phyloP scores from a whole-genome alignment of 2,329 filamentous ascomycete species.

The Fusarium ambrosium region DNA sequence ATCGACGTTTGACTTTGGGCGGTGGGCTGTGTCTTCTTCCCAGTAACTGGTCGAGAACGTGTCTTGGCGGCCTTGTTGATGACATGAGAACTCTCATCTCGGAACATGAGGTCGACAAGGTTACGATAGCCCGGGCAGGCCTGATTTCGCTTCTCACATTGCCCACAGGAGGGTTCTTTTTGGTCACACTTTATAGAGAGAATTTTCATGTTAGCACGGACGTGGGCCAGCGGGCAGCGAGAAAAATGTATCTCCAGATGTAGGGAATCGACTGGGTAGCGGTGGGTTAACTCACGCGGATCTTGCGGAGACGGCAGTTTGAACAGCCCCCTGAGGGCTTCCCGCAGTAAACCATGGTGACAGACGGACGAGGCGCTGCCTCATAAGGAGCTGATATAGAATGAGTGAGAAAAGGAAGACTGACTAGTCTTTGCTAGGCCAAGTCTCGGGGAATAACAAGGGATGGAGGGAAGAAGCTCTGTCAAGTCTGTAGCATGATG shows the following conservation, averaged over 20 bases:
- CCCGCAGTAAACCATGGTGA: constrained; percentile 68
- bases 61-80: constrained; percentile 63
- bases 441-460: constrained; percentile 6
- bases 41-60: constrained; percentile 42
- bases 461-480: constrained; percentile 17
- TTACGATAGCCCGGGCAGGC: constrained; percentile 69
- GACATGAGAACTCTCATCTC: constrained; percentile 69
- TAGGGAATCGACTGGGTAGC: not conserved
- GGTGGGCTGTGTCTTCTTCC: constrained; percentile 41
- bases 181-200: constrained; percentile 63
- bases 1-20: constrained; percentile 30
- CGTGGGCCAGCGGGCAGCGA: not conserved
- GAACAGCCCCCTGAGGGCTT: constrained; percentile 70
- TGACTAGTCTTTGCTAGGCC: constrained; percentile 4
- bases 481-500: constrained; percentile 40
- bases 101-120: constrained; percentile 69
- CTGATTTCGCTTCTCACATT: constrained; percentile 66
- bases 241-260: constrained; percentile 5
- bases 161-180: constrained; percentile 64
- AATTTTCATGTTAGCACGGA: constrained; percentile 16
- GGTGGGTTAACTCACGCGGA: constrained; percentile 60
- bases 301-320: constrained; percentile 68
- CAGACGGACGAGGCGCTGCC: constrained; percentile 8
- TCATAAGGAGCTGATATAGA: not conserved
- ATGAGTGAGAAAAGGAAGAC: not conserved